These are phyloP conservation scores for Sabuloglossum arenarium DNA, from an alignment of 495 filamentous ascomycete genomes.

Conservation along the genomic window DNA sequence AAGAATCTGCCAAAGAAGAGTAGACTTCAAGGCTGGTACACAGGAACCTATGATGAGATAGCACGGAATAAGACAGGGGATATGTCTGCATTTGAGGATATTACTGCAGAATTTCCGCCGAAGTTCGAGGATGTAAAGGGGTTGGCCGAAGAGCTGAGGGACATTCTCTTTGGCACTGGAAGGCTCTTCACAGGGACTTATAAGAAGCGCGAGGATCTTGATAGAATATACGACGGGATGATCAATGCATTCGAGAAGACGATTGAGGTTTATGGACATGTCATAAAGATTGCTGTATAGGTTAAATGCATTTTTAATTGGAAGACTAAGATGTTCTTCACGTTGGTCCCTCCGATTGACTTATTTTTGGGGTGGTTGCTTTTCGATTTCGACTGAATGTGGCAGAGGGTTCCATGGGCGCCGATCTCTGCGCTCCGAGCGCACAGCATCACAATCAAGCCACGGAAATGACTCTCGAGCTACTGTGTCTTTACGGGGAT, in stretches of 20 bases:
- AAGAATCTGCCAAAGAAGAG: background rate
- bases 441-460: constrained; percentile 73
- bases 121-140: background rate
- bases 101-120: background rate
- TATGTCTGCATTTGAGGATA: background rate
- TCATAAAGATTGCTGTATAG: too few relatives aligned
- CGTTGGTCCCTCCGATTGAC: too few relatives aligned
- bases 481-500: constrained; percentile 64
- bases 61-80: background rate
- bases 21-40: background rate
- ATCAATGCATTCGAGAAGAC: background rate
- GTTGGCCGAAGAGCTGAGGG: background rate
- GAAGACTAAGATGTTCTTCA: too few relatives aligned
- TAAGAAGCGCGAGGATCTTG: background rate
- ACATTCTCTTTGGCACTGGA: background rate
- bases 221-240: background rate
- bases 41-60: background rate
- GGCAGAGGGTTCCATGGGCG: constrained; percentile 49
- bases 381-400: too few relatives aligned
- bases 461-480: constrained; percentile 51
- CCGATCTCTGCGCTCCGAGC: constrained; percentile 69
- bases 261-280: too few relatives aligned
- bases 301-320: too few relatives aligned
- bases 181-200: background rate
- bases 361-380: too few relatives aligned